These are phyloP conservation scores for Baffinella frigidus DNA, from an alignment of 208 protist species.

Conservation along the genomic window DNA sequence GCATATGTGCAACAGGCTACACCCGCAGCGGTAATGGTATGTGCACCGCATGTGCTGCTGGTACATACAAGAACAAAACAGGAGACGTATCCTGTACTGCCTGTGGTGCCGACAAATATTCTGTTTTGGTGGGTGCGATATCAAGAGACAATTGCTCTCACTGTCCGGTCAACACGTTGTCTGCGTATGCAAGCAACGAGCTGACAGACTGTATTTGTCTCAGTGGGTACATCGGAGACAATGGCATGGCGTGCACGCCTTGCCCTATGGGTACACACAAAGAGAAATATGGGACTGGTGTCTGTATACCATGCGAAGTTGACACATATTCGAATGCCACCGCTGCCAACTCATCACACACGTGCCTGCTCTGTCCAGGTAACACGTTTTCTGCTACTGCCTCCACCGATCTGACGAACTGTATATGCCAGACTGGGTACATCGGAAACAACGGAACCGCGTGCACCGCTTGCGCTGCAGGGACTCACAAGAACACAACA, in stretches of 20 bases:
- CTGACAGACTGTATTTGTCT: neutral
- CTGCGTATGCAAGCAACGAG: too few relatives aligned
- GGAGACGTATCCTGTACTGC: too few relatives aligned
- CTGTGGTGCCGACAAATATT: too few relatives aligned
- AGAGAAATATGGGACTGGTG: neutral
- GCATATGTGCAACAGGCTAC: too few relatives aligned
- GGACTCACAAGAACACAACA: neutral
- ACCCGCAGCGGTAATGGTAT: too few relatives aligned
- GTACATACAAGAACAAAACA: too few relatives aligned
- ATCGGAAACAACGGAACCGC: neutral
- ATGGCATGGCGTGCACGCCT: neutral
- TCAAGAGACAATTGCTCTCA: too few relatives aligned
- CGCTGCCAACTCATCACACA: too few relatives aligned
- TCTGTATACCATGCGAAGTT: neutral
- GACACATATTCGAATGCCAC: neutral
- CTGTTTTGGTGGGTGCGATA: too few relatives aligned
- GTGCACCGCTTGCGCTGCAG: neutral
- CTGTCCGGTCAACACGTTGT: too few relatives aligned
- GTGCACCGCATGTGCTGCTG: too few relatives aligned
- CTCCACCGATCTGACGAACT: neutral
- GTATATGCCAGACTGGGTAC: neutral
- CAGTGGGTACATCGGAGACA: neutral
- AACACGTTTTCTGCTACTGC: neutral
- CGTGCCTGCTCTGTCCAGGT: neutral
- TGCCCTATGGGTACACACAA: neutral